Evolutionary conservation across 441 rosid genomes (phyloP).

Genomic region (Bruguiera hainesii): DNA sequence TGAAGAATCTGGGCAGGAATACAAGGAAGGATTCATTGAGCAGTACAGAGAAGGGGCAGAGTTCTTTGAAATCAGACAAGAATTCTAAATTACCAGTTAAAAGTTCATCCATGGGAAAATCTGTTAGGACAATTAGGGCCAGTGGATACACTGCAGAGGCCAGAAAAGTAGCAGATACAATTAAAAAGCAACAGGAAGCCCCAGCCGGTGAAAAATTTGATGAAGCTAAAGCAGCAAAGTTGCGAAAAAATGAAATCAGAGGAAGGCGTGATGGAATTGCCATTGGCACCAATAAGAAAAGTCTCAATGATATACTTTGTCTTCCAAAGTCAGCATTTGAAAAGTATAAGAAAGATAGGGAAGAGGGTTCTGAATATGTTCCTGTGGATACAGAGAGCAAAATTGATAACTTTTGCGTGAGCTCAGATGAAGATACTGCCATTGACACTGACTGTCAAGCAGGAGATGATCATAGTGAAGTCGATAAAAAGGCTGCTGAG

Average conservation of each 20-base stretch:
- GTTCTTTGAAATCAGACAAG: constrained; percentile 32
- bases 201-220: constrained; percentile 18
- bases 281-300: constrained; percentile 14
- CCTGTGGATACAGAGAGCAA: constrained; percentile 26
- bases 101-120: constrained; percentile 50
- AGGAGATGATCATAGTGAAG: constrained; percentile 49
- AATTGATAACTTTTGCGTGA: constrained; percentile 25
- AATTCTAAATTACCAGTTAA: constrained; percentile 28
- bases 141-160: constrained; percentile 21
- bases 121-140: constrained; percentile 60
- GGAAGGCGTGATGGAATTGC: constrained; percentile 17
- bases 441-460: constrained; percentile 33
- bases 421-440: constrained; percentile 29
- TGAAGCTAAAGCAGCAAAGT: constrained; percentile 18
- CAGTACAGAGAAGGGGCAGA: constrained; percentile 28
- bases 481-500: constrained; percentile 89
- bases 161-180: constrained; percentile 18
- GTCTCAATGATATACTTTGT: constrained; percentile 13
- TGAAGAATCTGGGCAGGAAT: constrained; percentile 25
- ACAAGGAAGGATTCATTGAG: constrained; percentile 25
- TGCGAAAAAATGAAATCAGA: constrained; percentile 20
- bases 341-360: constrained; percentile 22
- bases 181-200: constrained; percentile 16
- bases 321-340: constrained; percentile 19
- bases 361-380: constrained; percentile 26